These are phyloP conservation scores for Quercus berberidifolia DNA, from an alignment of 306 rosid species.

Conservation along the genomic window DNA sequence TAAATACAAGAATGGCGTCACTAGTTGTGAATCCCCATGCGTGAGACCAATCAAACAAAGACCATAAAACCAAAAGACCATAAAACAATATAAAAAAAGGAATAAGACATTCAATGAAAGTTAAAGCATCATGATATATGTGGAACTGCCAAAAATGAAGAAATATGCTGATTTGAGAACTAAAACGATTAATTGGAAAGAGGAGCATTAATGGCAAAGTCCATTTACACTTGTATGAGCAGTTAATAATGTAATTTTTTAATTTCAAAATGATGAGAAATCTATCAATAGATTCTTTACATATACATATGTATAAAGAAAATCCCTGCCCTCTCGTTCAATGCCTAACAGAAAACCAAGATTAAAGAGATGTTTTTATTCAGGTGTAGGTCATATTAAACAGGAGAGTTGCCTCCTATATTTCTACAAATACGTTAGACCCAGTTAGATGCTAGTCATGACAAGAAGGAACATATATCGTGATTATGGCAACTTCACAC, in stretches of 20 bases:
- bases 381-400: too few relatives aligned
- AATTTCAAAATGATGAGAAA: slow-evolving; percentile 3
- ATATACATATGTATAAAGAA: too few relatives aligned
- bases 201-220: neutral
- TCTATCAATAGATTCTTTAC: too few relatives aligned
- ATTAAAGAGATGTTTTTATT: too few relatives aligned
- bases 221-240: neutral
- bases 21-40: too few relatives aligned
- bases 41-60: too few relatives aligned
- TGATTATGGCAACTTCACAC: neutral
- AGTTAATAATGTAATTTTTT: neutral
- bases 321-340: too few relatives aligned
- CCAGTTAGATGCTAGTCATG: neutral
- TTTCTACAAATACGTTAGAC: too few relatives aligned
- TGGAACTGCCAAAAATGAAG: neutral
- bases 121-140: neutral
- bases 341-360: too few relatives aligned
- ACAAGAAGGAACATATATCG: neutral
- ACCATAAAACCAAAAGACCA: neutral
- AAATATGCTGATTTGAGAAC: neutral
- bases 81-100: neutral
- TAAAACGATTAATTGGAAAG: neutral
- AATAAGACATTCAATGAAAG: neutral
- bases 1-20: too few relatives aligned
- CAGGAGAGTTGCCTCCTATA: too few relatives aligned